A percentile compares a stretch with the other conserved stretches of the same genome.
These are phyloP conservation scores for Pleurotus pulmonarius DNA, from an alignment of 768 basidiomycete genomes.

Conservation along the genomic window DNA sequence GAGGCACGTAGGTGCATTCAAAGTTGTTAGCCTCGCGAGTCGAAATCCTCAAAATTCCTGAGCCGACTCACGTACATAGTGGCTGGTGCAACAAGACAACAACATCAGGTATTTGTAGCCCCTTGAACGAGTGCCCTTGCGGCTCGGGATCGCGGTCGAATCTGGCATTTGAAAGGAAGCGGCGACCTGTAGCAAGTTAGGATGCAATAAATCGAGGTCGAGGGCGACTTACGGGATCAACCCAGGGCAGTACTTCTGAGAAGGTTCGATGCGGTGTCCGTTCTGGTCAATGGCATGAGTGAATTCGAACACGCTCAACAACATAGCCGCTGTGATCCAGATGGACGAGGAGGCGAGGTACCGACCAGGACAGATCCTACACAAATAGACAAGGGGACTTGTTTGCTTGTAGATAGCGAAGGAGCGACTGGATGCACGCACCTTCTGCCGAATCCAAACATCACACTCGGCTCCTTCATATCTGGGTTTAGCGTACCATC, in stretches of 20 bases:
- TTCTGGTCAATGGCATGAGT: conserved; percentile 25
- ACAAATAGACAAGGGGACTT: too few species aligned
- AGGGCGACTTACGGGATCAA: conserved; percentile 5
- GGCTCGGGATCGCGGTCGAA: too few species aligned
- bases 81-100: too few species aligned
- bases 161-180: too few species aligned
- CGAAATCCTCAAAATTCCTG: too few species aligned
- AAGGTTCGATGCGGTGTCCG: conserved; percentile 24
- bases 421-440: neutral
- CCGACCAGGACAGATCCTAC: conserved; percentile 32
- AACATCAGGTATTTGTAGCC: too few species aligned
- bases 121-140: too few species aligned
- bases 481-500: conserved; percentile 10
- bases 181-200: too few species aligned
- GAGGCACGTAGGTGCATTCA: too few species aligned
- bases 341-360: conserved; percentile 25
- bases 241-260: conserved; percentile 6
- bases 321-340: conserved; percentile 26
- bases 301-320: conserved; percentile 25
- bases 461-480: conserved; percentile 16
- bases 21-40: too few species aligned
- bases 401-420: neutral
- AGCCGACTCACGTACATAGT: too few species aligned
- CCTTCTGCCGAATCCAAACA: conserved; percentile 33
- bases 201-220: too few species aligned